Evolutionary conservation across 139 green algal genomes (phyloP).

Genomic region (Coccomyxa sp.): DNA sequence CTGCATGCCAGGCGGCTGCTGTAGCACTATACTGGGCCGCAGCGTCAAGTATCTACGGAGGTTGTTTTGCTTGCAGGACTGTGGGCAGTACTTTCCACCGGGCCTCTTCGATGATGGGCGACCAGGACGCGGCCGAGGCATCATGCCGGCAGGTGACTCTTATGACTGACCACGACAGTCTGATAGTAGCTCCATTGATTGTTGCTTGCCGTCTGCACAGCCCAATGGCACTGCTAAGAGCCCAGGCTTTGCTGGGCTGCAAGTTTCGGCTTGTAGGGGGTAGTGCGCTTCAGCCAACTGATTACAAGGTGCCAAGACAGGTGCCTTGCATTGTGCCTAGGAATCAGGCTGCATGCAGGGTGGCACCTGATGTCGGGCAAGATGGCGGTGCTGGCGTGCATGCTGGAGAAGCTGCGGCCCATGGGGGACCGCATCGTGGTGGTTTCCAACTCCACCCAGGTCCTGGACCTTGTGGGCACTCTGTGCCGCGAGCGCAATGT

Average conservation of each 20-base stretch:
- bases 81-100: constrained; percentile 68
- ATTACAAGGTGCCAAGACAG: too few relatives aligned
- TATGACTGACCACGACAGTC: too few relatives aligned
- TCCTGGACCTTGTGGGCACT: constrained; percentile 82
- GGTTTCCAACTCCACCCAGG: constrained; percentile 92
- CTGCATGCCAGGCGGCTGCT: neutral
- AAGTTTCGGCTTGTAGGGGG: too few relatives aligned
- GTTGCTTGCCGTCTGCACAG: too few relatives aligned
- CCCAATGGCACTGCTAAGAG: too few relatives aligned
- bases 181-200: too few relatives aligned
- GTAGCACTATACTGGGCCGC: too few relatives aligned
- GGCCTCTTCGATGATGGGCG: constrained; percentile 80
- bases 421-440: constrained; percentile 87
- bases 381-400: constrained; percentile 74
- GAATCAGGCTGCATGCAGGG: too few relatives aligned
- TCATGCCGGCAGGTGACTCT: constrained; percentile 39
- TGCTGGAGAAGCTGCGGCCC: constrained; percentile 79
- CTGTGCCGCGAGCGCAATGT: constrained; percentile 85
- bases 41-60: neutral
- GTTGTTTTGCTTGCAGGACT: constrained; percentile 26
- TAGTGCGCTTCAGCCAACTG: too few relatives aligned
- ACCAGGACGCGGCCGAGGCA: constrained; percentile 45
- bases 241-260: too few relatives aligned
- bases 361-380: constrained; percentile 81
- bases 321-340: too few relatives aligned